Conservation (phyloP, 306 rosid species). For the Argentina anserina region DNA sequence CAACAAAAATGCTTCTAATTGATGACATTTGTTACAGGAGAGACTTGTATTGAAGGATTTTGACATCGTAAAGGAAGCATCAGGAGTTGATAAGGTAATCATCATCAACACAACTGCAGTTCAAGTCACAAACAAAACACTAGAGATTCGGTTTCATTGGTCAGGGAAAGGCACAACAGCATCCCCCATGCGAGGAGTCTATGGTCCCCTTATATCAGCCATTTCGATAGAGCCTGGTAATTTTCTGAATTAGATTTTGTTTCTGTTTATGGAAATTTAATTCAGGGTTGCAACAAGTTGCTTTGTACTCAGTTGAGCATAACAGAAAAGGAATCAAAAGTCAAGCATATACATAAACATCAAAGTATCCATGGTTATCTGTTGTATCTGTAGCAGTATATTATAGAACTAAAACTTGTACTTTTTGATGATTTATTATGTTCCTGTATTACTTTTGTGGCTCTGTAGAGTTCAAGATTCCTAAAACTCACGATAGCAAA, state of each 20-base stretch:
- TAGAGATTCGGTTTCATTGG: constrained; percentile 25
- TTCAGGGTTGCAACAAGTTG: neutral
- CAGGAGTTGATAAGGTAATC: constrained; percentile 34
- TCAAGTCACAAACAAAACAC: constrained; percentile 1
- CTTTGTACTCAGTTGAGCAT: neutral
- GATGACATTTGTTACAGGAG: constrained; percentile 33
- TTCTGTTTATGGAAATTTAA: neutral
- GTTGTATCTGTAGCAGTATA: neutral
- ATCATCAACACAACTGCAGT: neutral
- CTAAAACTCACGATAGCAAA: neutral
- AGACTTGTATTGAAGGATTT: constrained; percentile 41
- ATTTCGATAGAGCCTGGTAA: constrained; percentile 20
- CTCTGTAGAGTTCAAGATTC: constrained; percentile 12
- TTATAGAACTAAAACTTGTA: neutral
- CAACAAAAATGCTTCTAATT: neutral
- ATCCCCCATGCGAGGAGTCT: constrained; percentile 11
- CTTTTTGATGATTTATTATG: neutral
- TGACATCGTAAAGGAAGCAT: constrained; percentile 38
- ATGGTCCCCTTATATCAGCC: constrained; percentile 28
- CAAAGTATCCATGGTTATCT: too few species aligned
- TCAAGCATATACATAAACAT: neutral
- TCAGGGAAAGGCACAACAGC: constrained; percentile 29
- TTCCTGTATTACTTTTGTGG: neutral
- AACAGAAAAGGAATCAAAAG: neutral
- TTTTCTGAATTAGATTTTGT: neutral